Evolutionary conservation across 331 rosid species (phyloP).

Genomic region (Pyrus hybrid): DNA sequence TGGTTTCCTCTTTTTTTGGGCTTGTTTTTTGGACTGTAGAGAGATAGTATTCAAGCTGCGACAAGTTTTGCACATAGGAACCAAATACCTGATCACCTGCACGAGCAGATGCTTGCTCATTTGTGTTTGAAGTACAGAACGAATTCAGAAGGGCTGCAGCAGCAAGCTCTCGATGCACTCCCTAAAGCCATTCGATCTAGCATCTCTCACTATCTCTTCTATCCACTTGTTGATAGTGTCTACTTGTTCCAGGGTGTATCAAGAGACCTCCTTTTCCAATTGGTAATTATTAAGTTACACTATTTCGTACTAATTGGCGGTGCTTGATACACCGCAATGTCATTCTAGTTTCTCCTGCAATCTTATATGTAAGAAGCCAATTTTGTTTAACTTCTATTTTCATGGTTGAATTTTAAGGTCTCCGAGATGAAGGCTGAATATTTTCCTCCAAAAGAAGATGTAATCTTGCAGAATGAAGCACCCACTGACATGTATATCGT

Average conservation of each 20-base stretch:
- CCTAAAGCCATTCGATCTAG: conserved; percentile 60
- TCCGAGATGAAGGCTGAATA: conserved; percentile 74
- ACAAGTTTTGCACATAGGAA: conserved; percentile 48
- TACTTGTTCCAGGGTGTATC: conserved; percentile 63
- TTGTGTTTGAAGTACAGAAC: conserved; percentile 53
- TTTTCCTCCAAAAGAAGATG: conserved; percentile 74
- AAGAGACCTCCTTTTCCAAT: conserved; percentile 49
- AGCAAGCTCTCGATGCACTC: conserved; percentile 60
- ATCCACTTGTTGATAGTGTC: conserved; percentile 33
- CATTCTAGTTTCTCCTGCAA: background rate
- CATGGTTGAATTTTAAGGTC: conserved; percentile 37
- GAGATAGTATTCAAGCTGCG: conserved; percentile 54
- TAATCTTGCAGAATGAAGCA: conserved; percentile 63
- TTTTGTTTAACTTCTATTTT: conserved; percentile 2
- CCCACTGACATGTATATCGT: conserved; percentile 63
- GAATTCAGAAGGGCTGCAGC: conserved; percentile 65
- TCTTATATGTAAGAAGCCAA: background rate
- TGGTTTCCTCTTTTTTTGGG: background rate
- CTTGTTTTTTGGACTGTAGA: conserved; percentile 28
- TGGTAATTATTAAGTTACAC: conserved; percentile 32
- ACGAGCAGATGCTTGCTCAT: conserved; percentile 67
- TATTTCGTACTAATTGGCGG: background rate
- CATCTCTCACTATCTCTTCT: conserved; percentile 51
- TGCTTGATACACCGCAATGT: background rate
- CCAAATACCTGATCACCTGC: conserved; percentile 42